phyloP scores from a whole-genome alignment of 257 asterid species.

The Solanum clarkiae region DNA sequence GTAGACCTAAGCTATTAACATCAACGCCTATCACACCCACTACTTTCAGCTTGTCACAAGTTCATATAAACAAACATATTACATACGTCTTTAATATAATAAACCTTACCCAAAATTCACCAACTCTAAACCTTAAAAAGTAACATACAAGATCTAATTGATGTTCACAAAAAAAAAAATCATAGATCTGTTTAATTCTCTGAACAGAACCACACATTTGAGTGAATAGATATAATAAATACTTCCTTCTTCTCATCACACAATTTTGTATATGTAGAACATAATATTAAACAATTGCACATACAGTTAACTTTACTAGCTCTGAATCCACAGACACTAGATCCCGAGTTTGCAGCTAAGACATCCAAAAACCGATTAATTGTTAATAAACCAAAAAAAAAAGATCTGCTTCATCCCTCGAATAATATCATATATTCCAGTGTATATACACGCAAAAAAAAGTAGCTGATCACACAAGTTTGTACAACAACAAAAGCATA shows the following conservation, averaged over 20 bases:
- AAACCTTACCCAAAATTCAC: not conserved
- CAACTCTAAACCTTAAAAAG: not conserved
- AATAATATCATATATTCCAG: not conserved
- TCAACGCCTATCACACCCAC: not conserved
- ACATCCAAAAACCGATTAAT: not conserved
- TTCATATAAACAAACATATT: not conserved
- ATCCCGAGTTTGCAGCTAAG: not conserved
- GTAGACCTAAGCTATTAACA: not conserved
- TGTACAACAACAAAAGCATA: no score
- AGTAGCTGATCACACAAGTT: no score
- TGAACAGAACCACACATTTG: not conserved
- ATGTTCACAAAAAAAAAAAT: not conserved
- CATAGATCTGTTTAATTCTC: not conserved
- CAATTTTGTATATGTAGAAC: not conserved
- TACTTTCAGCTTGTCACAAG: not conserved
- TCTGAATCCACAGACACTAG: not conserved
- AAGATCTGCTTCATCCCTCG: not conserved
- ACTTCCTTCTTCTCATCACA: not conserved
- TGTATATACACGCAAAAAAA: no score
- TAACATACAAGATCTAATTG: not conserved
- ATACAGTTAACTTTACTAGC: not conserved
- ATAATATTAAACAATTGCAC: not conserved
- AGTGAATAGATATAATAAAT: not conserved
- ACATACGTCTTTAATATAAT: not conserved
- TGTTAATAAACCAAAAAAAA: not conserved